Base-by-base conservation (phyloP, 2,329 filamentous ascomycete species). In the Simplicillium aogashimaense region DNA sequence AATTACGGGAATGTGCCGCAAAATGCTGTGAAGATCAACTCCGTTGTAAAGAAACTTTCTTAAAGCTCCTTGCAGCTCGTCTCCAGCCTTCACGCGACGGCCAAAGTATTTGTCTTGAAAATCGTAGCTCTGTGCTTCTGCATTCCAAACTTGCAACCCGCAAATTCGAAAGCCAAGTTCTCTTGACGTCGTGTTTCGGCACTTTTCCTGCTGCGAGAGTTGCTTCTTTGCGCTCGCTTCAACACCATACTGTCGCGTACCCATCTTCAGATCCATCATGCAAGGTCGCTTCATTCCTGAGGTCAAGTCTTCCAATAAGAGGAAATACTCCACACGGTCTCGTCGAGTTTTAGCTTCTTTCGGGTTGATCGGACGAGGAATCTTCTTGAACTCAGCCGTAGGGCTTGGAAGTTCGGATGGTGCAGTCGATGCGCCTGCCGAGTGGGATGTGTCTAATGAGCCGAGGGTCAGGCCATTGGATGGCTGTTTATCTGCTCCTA, bases 81-180 rank as follows among this genome's bases (percentile, higher is more conserved):
- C 70, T 2, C 92, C 92, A 3, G 84, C 87, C 59, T 89, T 89
- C 29, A 98, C 68, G 50, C 86, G 79, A 40, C 92, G 83, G 2
- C 92, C 92, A 56, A 87, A 95, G 60, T 98, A 98, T 62, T 98
- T 98, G 72, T 98, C 92, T 57, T 94, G 85, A 56, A 97, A 98
- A n/a, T 89, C 71, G 55, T 95, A 95, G 36, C 77, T 80, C 54
- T 94, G 79, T 29, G 79, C 82, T 48, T 81, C 80, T 16, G 80
- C 81, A 55, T 97, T 90, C 87, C 90, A 98, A 1, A 94, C 87
- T 58, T 98, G 92, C 65, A 98, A 81, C 4, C 92, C 92, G 56
- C 92, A 98, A 4, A 98, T 81, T 15, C 92, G 80, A 3, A 98
- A 92, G 4, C 92, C 92, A 1, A 98, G 75, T 58, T 94, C 81